Evolutionary conservation across 495 filamentous ascomycete genomes (phyloP).

Genomic region (Penicillium arizonense): DNA sequence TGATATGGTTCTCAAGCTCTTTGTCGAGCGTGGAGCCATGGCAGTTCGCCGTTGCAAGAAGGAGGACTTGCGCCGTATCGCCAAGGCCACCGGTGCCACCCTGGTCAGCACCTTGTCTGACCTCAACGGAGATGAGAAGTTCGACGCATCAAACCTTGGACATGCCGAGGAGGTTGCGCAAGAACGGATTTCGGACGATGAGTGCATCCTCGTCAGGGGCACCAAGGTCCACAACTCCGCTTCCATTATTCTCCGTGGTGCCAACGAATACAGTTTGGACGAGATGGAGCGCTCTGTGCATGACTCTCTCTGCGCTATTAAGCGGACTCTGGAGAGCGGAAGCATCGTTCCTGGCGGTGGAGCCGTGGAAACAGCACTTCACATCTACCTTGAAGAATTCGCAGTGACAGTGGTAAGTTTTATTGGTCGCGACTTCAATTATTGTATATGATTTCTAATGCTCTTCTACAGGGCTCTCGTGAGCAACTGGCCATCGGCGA

Average conservation of each 20-base stretch:
- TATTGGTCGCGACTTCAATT: neutral
- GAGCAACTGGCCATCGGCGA: conserved; percentile 98
- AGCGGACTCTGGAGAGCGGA: conserved; percentile 94
- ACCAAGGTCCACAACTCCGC: conserved; percentile 91
- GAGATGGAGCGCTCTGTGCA: conserved; percentile 99
- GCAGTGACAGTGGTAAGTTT: conserved; percentile 84
- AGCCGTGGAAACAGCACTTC: conserved; percentile 96
- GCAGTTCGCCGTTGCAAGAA: conserved; percentile 97
- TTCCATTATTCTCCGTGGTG: conserved; percentile 92
- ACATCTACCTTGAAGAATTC: conserved; percentile 99
- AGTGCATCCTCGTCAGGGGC: conserved; percentile 96
- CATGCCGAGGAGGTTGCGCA: conserved; percentile 93
- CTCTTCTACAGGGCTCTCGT: conserved; percentile 66
- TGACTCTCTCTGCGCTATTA: conserved; percentile 94
- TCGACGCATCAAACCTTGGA: conserved; percentile 84
- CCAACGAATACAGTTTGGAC: conserved; percentile 96
- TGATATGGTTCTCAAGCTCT: conserved; percentile 89
- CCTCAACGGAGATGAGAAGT: conserved; percentile 95
- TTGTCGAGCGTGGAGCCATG: conserved; percentile 95
- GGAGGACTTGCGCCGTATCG: conserved; percentile 94
- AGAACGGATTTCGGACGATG: conserved; percentile 97
- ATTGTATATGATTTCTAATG: conserved; percentile 13
- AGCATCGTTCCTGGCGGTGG: conserved; percentile 95
- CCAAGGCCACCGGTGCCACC: conserved; percentile 92
- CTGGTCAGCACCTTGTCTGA: conserved; percentile 91